Base-by-base conservation (phyloP, 2,329 filamentous ascomycete species). In the Lachnellula occidentalis region DNA sequence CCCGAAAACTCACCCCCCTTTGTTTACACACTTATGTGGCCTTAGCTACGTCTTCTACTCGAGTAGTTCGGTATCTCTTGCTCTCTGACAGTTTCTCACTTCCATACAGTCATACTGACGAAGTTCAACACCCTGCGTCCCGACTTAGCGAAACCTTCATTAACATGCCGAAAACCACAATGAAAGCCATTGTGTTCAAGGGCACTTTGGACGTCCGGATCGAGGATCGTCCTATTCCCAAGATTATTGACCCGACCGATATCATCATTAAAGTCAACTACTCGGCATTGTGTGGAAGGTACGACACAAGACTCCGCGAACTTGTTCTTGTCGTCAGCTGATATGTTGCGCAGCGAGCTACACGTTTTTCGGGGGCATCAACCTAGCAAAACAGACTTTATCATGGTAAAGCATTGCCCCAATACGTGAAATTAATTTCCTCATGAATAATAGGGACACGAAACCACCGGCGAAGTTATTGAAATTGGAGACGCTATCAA, bases 141-240 rank as follows among this genome's bases (percentile, higher is more conserved):
- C 27, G 4, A 11, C 27, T 4, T 4, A 31, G 8, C 27, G 27
- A 31, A 39, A 11, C 24, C 31, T 21, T 22, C 12, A 12, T 22
- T 45, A 49, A 36, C 1, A 64, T 65, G 61, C 43, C 62, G 12
- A 59, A 62, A 45, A 65, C 66, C 59, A 88, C 81, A 0, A 96
- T 96, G 92, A 88, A 88, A 71, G 90, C 90, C 31, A 89, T 96
- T 31, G 81, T 96, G 52, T 95, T 96, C 74, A 86, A 92, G 58
- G 90, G 87, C 5, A 60, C 55, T 8, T 45, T 65, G 12, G 55
- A 66, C 22, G 59, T 67, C 9, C 43, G 51, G 21, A 48, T 96
- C 53, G 87, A 95, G 72, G 83, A 94, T 56, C 80, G 89, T 19
- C 90, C 90, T 0, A 78, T 92, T 12, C 92, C 92, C 1, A 80